Conservation (phyloP, 1,284 basidiomycete species). For the Athelia sp. region DNA sequence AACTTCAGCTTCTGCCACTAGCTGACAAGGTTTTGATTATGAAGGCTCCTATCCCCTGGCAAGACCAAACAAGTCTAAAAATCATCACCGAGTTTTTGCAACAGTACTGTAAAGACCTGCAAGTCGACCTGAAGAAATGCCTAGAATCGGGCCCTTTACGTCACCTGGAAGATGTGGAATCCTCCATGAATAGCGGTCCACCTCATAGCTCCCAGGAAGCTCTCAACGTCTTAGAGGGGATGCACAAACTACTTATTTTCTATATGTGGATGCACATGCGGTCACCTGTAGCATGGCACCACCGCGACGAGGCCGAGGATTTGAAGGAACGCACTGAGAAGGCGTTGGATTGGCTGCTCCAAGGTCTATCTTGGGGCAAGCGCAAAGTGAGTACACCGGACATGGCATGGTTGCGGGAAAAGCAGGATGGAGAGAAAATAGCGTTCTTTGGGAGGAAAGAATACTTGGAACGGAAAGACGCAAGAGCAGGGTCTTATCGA, state of each 20-base stretch:
- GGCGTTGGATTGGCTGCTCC: conserved; percentile 64
- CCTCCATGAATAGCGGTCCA: conserved; percentile 15
- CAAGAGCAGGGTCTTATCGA: not conserved
- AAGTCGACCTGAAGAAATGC: conserved; percentile 29
- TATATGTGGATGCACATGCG: conserved; percentile 90
- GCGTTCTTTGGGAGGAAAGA: not conserved
- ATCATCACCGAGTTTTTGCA: conserved; percentile 31
- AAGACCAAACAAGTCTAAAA: conserved; percentile 26
- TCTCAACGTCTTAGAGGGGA: conserved; percentile 55
- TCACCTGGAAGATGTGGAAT: conserved; percentile 39
- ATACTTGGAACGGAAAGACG: not conserved
- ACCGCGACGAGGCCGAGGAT: conserved; percentile 43
- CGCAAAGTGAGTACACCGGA: not conserved
- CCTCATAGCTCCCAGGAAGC: conserved; percentile 12
- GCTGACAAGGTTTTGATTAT: conserved; percentile 46
- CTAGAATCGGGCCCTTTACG: conserved; percentile 36
- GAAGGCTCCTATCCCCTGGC: conserved; percentile 42
- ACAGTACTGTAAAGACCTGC: conserved; percentile 27
- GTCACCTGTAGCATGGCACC: conserved; percentile 69
- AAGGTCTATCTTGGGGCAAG: conserved; percentile 27
- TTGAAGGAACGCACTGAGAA: conserved; percentile 67
- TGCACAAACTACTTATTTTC: conserved; percentile 78
- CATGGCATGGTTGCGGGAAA: not conserved
- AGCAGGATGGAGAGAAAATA: not conserved
- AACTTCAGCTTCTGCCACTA: conserved; percentile 36